Evolutionary conservation across 106 monocot genomes (phyloP).

Genomic region (Xerophyta viscosa): DNA sequence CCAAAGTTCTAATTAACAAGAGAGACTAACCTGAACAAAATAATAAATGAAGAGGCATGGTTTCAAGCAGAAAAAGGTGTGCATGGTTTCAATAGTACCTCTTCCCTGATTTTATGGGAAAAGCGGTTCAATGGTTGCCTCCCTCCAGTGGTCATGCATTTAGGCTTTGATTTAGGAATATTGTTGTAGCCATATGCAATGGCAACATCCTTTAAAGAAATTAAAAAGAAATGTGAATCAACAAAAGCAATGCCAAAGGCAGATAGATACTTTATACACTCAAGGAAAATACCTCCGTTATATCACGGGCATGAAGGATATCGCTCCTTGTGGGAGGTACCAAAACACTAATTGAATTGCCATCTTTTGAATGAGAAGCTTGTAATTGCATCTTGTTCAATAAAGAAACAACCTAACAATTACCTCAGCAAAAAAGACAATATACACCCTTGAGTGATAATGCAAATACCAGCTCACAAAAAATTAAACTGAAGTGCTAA

Average conservation of each 20-base stretch:
- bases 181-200: conserved; percentile 95
- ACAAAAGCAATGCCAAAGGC: neutral
- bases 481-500: no score
- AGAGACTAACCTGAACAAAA: no score
- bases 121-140: conserved; percentile 71
- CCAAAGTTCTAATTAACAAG: no score
- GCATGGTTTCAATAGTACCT: no score
- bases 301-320: conserved; percentile 87
- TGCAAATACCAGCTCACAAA: no score
- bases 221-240: no score
- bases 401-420: conserved; percentile 55
- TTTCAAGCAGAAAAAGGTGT: no score
- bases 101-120: conserved; percentile 68
- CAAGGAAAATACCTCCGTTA: conserved; percentile 62
- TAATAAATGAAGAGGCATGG: no score
- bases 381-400: conserved; percentile 92
- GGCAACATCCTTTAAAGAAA: conserved; percentile 67
- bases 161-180: conserved; percentile 71
- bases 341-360: conserved; percentile 33
- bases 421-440: conserved; percentile 1
- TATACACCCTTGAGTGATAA: neutral
- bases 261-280: conserved; percentile 1
- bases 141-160: conserved; percentile 51
- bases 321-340: conserved; percentile 98
- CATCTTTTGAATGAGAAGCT: conserved; percentile 25